Evolutionary conservation across 2,329 filamentous ascomycete genomes (phyloP), one percentile per base, ranked within the genome.

Genomic region (Xylariaceae sp.): DNA sequence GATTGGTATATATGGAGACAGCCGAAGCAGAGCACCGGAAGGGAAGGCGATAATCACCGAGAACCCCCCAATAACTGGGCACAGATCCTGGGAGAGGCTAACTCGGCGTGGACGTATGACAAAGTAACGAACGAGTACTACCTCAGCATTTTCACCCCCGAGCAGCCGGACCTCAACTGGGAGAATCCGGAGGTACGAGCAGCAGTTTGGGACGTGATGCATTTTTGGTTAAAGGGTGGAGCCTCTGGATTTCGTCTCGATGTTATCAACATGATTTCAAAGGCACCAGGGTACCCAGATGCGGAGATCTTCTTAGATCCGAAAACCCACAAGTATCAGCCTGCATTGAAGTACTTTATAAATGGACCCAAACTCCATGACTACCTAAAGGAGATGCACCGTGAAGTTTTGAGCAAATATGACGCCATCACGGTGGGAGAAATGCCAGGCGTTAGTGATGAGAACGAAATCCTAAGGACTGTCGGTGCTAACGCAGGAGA

Each of bases 81-180:
- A 74, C 63, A 82, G 73, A 76, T 85, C 75, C 89, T 86, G 62
- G 81, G 81, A 11, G 80, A 78, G 55, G 82, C 81, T 14, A 82
- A 82, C 50, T 84, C 78, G 57, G 79, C 82, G 0, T 91, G 88
- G 89, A 78, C 86, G 57, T 93, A 85, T 77, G 89, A 92, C 65
- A 85, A 90, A 63, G 8, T 14, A n/a, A 61, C 54, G 12, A 45
- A 31, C 4, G 54, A 61, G 12, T 61, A 61, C 31, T 58, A 58
- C 23, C 45, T 61, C 0, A 86, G 89, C 60, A 79, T 95, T 9
- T 96, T 91, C 71, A 86, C 87, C 6, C 82, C 82, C 4, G 85
- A 90, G 62, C 91, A 94, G 70, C 91, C 91, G 0, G 91, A 95
- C 65, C 79, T 95, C n/a, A 95, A 95, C 74, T 95, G 90, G 90